phyloP scores from a whole-genome alignment of 768 basidiomycete species.

The Macrolepiota dolichaula region DNA sequence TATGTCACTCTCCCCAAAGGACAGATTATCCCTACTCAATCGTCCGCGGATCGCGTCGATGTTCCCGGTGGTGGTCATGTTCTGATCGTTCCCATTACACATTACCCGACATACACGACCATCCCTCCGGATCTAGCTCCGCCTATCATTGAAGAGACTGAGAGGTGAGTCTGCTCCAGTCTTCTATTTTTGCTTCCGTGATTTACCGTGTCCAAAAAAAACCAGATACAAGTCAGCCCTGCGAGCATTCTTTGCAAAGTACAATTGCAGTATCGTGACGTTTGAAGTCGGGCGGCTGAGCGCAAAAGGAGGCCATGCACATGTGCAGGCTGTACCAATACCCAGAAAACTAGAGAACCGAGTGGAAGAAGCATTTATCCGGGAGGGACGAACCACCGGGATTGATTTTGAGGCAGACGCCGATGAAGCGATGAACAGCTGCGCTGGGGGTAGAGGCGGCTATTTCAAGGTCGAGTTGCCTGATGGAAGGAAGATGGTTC shows the following conservation, averaged over 20 bases:
- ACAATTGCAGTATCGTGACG: conserved; percentile 64
- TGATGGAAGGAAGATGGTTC: conserved; percentile 79
- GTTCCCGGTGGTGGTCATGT: conserved; percentile 97
- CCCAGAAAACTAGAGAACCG: conserved; percentile 58
- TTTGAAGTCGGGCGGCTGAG: conserved; percentile 87
- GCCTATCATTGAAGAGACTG: conserved; percentile 79
- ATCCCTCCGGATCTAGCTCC: conserved; percentile 75
- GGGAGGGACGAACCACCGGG: conserved; percentile 63
- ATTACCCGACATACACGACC: conserved; percentile 83
- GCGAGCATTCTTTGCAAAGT: conserved; percentile 64
- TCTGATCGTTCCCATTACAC: conserved; percentile 89
- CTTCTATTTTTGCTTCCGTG: not conserved
- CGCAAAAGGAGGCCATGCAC: conserved; percentile 90
- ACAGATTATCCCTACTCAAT: conserved; percentile 83
- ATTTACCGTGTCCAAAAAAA: not conserved
- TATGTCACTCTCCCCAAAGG: conserved; percentile 97
- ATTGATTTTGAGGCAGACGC: conserved; percentile 76
- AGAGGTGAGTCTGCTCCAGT: conserved; percentile 43
- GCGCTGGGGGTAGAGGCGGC: conserved; percentile 54
- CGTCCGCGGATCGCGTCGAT: conserved; percentile 38
- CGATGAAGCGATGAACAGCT: conserved; percentile 54
- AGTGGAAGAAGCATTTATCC: conserved; percentile 68
- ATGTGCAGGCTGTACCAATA: conserved; percentile 83
- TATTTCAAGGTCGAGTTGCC: conserved; percentile 94
- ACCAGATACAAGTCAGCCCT: conserved; percentile 78